phyloP scores from a whole-genome alignment of 768 basidiomycete species.

The Podaxis pistillaris region DNA sequence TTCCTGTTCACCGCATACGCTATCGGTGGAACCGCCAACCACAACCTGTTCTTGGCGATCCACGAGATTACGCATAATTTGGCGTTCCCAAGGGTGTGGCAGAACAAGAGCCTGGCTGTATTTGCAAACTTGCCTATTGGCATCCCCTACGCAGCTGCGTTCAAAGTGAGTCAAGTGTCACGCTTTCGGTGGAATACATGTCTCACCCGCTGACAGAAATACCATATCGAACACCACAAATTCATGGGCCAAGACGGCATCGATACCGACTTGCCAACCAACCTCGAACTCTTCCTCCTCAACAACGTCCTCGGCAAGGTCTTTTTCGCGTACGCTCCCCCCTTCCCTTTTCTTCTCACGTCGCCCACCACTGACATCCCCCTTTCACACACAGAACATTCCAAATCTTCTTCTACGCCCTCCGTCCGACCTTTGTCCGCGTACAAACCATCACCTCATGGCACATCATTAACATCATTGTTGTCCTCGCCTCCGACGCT shows the following conservation, averaged over 20 bases:
- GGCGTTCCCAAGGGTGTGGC: slow-evolving; percentile 78
- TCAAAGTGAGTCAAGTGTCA: slow-evolving; percentile 61
- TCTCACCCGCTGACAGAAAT: slow-evolving; percentile 46
- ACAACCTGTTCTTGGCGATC: slow-evolving; percentile 96
- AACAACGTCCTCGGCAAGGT: slow-evolving; percentile 98
- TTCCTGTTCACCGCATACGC: slow-evolving; percentile 81
- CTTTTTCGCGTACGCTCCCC: slow-evolving; percentile 82
- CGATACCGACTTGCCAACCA: slow-evolving; percentile 92
- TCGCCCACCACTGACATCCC: background rate
- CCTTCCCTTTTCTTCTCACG: slow-evolving; percentile 22
- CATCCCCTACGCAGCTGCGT: slow-evolving; percentile 91
- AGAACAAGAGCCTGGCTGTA: slow-evolving; percentile 87
- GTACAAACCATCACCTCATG: slow-evolving; percentile 77
- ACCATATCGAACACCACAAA: slow-evolving; percentile 97
- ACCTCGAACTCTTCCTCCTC: slow-evolving; percentile 77
- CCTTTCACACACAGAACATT: slow-evolving; percentile 63
- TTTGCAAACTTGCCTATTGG: slow-evolving; percentile 93
- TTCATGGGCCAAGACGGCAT: slow-evolving; percentile 93
- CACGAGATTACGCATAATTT: slow-evolving; percentile 99
- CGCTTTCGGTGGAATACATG: background rate
- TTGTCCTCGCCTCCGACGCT: slow-evolving; percentile 72
- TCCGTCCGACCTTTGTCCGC: slow-evolving; percentile 92
- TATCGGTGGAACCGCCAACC: slow-evolving; percentile 94
- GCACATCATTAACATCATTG: slow-evolving; percentile 77
- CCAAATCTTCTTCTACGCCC: slow-evolving; percentile 97